Evolutionary conservation across 2,329 filamentous ascomycete genomes (phyloP), one percentile per base, ranked within the genome.

Genomic region (Cytospora piceae): DNA sequence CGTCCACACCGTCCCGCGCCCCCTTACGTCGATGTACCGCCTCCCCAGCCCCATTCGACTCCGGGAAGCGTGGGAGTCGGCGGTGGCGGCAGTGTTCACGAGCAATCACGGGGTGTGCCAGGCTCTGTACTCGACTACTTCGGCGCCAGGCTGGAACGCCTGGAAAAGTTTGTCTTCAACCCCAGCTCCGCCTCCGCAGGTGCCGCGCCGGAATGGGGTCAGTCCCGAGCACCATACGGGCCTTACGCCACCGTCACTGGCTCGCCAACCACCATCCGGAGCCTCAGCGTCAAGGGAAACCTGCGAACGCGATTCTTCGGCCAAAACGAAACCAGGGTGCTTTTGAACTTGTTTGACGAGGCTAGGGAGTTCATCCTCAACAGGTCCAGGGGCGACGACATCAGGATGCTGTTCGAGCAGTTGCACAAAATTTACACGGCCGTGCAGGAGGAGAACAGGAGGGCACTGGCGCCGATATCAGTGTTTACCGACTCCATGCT

Each of bases 401-500:
- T 81, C 32, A 71, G 75, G 32, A 80, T 83, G 24, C 69, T 82
- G 42, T 79, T 86, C 60, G 66, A 74, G 24, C 78, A 77, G 56
- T 79, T 85, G 54, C 77, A 80, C 62, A 78, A 79, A 54, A 78
- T 85, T 46, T 80, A 85, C 70, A 80, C 76, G 67, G 73, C 77
- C 17, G 74, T 86, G 11, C 81, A 82, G 68, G 78, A 81, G 58
- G 80, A 83, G 34, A 79, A 82, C 70, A 76, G 76, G 61, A 80
- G 80, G 69, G 78, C 78, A 0, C 73, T 84, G 51, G 74, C 80
- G 6, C 83, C 84, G 0, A 85, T 86, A 54, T 78, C 82, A 3
- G 83, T 86, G 37, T 86, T 82, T 69, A 83, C 85, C 32, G 83
- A 86, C 70, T 86, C 83, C n/a, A 83, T 85, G 76, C 83, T 84